phyloP scores from a whole-genome alignment of 2,329 filamentous ascomycete species.

The Aspergillus novofumigatus region DNA sequence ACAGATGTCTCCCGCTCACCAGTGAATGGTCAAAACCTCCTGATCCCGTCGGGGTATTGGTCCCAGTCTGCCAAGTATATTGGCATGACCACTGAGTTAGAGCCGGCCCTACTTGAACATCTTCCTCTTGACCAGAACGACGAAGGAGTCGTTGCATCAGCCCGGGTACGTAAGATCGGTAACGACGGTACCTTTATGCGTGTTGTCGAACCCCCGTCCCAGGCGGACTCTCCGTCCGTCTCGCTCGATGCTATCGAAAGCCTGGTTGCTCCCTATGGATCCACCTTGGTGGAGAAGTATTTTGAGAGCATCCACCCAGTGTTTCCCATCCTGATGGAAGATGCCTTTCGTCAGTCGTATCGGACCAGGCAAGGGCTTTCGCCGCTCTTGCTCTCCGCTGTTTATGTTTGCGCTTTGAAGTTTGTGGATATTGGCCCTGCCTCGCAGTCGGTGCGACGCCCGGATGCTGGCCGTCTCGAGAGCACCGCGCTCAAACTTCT shows the following conservation, averaged over 20 bases:
- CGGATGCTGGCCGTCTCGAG: constrained; percentile 71
- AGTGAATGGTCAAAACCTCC: constrained; percentile 16
- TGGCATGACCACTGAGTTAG: constrained; percentile 41
- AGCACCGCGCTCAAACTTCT: constrained; percentile 68
- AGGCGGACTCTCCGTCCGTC: constrained; percentile 30
- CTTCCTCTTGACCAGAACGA: constrained; percentile 39
- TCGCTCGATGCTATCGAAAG: constrained; percentile 41
- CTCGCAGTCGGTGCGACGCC: constrained; percentile 60
- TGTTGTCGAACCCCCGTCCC: constrained; percentile 29
- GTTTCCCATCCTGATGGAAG: constrained; percentile 41
- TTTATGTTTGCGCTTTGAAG: constrained; percentile 76
- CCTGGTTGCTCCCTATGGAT: constrained; percentile 41
- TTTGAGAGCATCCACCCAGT: constrained; percentile 42
- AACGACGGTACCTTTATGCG: constrained; percentile 41
- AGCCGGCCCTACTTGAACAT: constrained; percentile 37
- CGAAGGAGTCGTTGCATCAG: constrained; percentile 33
- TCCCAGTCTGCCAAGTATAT: constrained; percentile 39
- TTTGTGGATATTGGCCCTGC: constrained; percentile 77
- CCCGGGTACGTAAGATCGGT: constrained; percentile 35
- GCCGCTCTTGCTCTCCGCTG: constrained; percentile 36
- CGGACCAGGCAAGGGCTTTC: constrained; percentile 35
- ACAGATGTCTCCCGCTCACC: constrained; percentile 15
- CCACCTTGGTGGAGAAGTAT: constrained; percentile 42
- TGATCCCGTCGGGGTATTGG: constrained; percentile 31
- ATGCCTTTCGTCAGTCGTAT: constrained; percentile 42